Evolutionary conservation across 805 yeast genomes (phyloP), one percentile per base, ranked within the genome.

Genomic region (Myxozyma geophila): DNA sequence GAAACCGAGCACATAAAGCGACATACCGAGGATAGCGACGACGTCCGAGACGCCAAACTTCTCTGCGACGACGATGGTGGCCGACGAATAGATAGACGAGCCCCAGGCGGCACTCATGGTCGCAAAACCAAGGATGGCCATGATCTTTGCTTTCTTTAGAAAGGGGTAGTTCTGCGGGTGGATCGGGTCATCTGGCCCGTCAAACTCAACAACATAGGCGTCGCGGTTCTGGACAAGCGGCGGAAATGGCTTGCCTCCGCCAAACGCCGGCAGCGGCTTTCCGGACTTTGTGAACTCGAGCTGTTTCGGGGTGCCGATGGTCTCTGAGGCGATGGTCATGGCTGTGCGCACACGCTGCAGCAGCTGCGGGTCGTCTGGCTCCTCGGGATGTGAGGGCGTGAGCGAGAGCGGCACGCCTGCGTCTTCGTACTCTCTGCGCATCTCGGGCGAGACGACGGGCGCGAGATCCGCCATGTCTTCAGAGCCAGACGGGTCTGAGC

Each of bases 1-100:
- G 76, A 92, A 93, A 10, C 98, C 98, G 48, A 91, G 75, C n/a
- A 92, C 97, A 71, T 85, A 92, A 33, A 92, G 79, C 0, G 97
- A 86, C 9, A 91, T 82, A 61, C 90, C 89, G 53, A 93, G 80
- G 23, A 89, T 82, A 13, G 88, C 87, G n/a, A 86, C 92, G 10
- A 85, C 88, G 7, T 72, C 66, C 48, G 89, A 87, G 54, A 92
- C 85, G 63, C 83, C 83, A 75, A 75, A 92, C 46, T 81, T 76
- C 54, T 68, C 77, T 67, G 82, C 74, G 39, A 37, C 71, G 21
- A 75, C 81, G 0, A 75, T 71, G 10, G 84, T 79, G 3, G 87
- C 88, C 36, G 87, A 80, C 0, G 96, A 84, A 72, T 87, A 90
- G 73, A 90, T 81, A n/a, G 96, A 88, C 2, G 96, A 90, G 52